Evolutionary conservation across 495 filamentous ascomycete genomes (phyloP).

Genomic region (Hapsidospora chrysogenum): DNA sequence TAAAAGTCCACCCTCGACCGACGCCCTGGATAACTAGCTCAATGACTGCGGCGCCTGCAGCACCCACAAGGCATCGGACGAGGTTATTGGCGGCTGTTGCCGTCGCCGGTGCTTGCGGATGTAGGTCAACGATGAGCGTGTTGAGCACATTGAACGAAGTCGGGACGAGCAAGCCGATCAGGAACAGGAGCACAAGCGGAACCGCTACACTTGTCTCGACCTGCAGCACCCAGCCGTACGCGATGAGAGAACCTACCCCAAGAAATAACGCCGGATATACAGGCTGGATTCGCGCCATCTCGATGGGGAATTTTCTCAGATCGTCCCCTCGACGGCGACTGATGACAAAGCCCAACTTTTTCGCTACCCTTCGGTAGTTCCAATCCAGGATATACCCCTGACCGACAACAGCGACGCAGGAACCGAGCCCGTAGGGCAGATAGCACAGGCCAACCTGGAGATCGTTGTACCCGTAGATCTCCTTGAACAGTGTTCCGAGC

Average conservation of each 20-base stretch:
- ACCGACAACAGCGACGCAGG: slow-evolving; percentile 46
- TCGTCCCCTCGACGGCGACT: slow-evolving; percentile 34
- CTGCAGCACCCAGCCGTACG: slow-evolving; percentile 43
- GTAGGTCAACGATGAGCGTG: slow-evolving; percentile 28
- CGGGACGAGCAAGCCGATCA: slow-evolving; percentile 35
- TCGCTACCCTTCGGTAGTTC: slow-evolving; percentile 38
- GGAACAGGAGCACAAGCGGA: slow-evolving; percentile 37
- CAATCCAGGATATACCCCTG: slow-evolving; percentile 42
- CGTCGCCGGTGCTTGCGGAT: slow-evolving; percentile 26
- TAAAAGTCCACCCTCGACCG: slow-evolving; percentile 31
- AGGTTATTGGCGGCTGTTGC: slow-evolving; percentile 32
- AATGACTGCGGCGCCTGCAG: slow-evolving; percentile 24
- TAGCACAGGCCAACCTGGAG: slow-evolving; percentile 49
- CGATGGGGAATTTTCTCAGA: slow-evolving; percentile 42
- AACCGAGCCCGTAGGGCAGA: slow-evolving; percentile 46
- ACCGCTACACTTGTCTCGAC: slow-evolving; percentile 25
- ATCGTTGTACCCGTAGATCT: slow-evolving; percentile 49
- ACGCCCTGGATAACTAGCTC: slow-evolving; percentile 21
- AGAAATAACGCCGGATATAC: slow-evolving; percentile 29
- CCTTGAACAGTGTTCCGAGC: slow-evolving; percentile 39
- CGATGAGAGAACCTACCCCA: slow-evolving; percentile 23
- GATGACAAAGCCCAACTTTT: slow-evolving; percentile 27
- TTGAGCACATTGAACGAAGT: slow-evolving; percentile 34
- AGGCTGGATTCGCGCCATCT: slow-evolving; percentile 41
- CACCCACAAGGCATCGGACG: slow-evolving; percentile 25